Evolutionary conservation across 257 asterid species (phyloP).

Genomic region (Nicotiana tomentosiformis): DNA sequence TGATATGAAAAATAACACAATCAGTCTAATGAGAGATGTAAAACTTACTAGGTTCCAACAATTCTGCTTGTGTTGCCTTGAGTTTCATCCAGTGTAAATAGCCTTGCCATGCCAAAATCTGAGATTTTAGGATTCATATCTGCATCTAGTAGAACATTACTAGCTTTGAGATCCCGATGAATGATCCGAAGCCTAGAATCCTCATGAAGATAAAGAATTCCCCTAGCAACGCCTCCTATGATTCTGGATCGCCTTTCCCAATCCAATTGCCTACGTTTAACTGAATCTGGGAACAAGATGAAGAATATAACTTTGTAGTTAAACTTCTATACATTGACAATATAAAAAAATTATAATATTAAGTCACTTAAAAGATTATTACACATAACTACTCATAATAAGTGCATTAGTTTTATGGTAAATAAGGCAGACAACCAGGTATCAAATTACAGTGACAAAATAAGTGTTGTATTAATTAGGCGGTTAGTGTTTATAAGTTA

Average conservation of each 20-base stretch:
- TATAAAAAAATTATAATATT: too few relatives aligned
- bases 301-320: background rate
- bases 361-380: too few relatives aligned
- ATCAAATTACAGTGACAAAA: too few relatives aligned
- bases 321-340: too few relatives aligned
- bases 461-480: too few relatives aligned
- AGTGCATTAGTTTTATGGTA: background rate
- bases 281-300: background rate
- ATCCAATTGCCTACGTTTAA: background rate
- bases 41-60: conserved; percentile 22
- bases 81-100: conserved; percentile 12
- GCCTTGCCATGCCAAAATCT: conserved; percentile 27
- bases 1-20: too few relatives aligned
- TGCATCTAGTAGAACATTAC: conserved; percentile 18
- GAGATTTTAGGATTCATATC: conserved; percentile 22
- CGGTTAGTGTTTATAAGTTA: too few relatives aligned
- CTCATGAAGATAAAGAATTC: conserved; percentile 22
- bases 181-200: conserved; percentile 18
- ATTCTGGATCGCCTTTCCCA: conserved; percentile 15
- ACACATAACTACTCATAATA: too few relatives aligned
- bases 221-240: conserved; percentile 17
- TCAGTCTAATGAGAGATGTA: background rate
- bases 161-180: conserved; percentile 25
- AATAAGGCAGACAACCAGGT: too few relatives aligned
- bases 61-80: conserved; percentile 11